Evolutionary conservation across 345 rosid genomes (phyloP).

Genomic region (Eutrema yunnanense): DNA sequence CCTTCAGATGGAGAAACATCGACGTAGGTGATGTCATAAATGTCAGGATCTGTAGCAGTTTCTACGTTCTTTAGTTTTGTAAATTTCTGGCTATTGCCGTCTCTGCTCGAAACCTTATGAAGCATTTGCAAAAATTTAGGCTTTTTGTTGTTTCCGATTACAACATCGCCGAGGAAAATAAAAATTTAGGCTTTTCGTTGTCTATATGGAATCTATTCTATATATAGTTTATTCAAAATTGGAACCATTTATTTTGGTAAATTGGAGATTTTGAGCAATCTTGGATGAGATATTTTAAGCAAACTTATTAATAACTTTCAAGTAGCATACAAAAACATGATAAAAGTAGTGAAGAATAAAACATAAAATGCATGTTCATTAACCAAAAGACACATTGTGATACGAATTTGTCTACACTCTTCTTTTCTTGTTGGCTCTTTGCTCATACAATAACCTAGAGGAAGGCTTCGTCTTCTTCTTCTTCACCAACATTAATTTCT

Average conservation of each 20-base stretch:
- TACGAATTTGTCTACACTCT: background rate
- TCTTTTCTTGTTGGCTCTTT: background rate
- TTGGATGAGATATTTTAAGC: no score
- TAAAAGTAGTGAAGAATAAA: background rate
- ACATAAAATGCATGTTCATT: background rate
- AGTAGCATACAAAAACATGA: background rate
- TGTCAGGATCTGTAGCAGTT: conserved; percentile 13
- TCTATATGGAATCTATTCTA: background rate
- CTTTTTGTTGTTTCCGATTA: background rate
- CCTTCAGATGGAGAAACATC: conserved; percentile 27
- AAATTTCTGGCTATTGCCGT: conserved; percentile 30
- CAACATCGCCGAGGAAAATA: background rate
- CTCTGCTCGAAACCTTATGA: conserved; percentile 22
- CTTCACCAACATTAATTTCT: background rate
- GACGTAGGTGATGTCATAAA: conserved; percentile 19
- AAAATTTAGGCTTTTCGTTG: background rate
- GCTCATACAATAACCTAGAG: background rate
- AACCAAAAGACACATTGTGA: background rate
- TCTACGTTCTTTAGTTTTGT: conserved; percentile 29
- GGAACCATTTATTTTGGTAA: conserved; percentile 12
- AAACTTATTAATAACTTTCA: no score
- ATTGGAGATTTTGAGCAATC: no score
- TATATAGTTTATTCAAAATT: conserved; percentile 9
- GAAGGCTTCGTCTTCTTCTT: no score
- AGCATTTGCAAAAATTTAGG: conserved; percentile 9